Evolutionary conservation across 192 early-diverging fungal genomes (phyloP), one percentile per base, ranked within the genome.

Genomic region (Chytriomyces sp.): DNA sequence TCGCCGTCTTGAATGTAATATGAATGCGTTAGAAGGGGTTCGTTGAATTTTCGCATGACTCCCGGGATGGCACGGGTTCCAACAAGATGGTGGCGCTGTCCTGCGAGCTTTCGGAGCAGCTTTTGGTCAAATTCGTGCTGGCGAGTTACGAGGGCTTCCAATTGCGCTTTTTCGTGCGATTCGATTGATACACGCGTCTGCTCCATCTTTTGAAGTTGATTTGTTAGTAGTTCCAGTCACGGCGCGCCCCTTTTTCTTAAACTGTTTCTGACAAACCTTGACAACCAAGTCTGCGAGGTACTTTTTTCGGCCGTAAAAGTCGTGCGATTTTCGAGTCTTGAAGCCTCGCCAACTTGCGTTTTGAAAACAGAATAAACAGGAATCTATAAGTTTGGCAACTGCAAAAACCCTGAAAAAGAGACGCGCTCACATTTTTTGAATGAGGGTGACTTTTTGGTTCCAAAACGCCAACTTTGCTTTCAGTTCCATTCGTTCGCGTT

Each of bases 1-100:
- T 67, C 20, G 9, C 24, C 60, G 23, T 45, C 61, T 24, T 44
- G 10, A 45, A 64, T 46, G 46, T 23, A 28, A 5, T 47, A 35
- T 61, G 59, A 7, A 24, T 57, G 7, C 74, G 26, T 8, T 49
- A 68, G 43, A 64, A 23, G 18, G 1, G 62, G 72, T 26, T 18
- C 11, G 28, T 73, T 60, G 13, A 24, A 35, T 50, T 70, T 64
- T 7, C 62, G 44, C 59, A 79, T 76, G 24, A 87, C 77, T 13
- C 86, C 86, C 5, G 84, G 86, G 43, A 87, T 77, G 50, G 64
- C 72, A 44, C 80, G 62, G 8, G 86, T 87, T 20, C 86, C 82
- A 2, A 84, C 24, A 5, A 87, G 80, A 77, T 87, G 86, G 69
- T 87, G 86, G 5, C 71, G 59, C 24, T 62, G 80, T 61, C 77